Evolutionary conservation across 2,329 filamentous ascomycete species (phyloP).

Genomic region (Fusarium chlamydosporum): DNA sequence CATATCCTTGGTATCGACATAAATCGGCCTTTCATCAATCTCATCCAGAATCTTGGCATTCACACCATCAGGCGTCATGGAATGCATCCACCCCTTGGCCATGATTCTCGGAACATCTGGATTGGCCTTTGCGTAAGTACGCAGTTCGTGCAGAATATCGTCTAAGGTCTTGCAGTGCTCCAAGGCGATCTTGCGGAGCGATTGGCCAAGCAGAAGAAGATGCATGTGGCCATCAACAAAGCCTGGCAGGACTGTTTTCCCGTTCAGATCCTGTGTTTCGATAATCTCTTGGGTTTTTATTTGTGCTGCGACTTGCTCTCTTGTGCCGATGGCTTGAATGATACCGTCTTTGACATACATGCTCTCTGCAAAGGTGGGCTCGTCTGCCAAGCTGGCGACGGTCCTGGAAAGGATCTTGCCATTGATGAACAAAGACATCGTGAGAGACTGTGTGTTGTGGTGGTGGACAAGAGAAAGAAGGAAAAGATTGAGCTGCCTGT

Average conservation of each 20-base stretch:
- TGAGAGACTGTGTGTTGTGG: neutral
- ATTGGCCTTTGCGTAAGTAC: constrained; percentile 61
- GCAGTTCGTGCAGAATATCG: constrained; percentile 65
- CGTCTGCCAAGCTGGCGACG: constrained; percentile 44
- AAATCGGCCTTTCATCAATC: constrained; percentile 68
- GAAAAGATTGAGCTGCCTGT: neutral
- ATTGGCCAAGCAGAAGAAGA: constrained; percentile 67
- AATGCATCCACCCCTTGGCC: constrained; percentile 70
- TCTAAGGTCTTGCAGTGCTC: constrained; percentile 63
- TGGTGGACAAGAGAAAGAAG: neutral
- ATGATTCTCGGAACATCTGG: constrained; percentile 65
- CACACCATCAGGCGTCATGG: constrained; percentile 62
- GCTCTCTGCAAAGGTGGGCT: constrained; percentile 52
- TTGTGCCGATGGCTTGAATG: constrained; percentile 55
- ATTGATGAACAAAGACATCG: constrained; percentile 50
- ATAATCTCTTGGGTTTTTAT: constrained; percentile 11
- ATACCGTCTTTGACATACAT: constrained; percentile 55
- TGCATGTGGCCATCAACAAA: constrained; percentile 73
- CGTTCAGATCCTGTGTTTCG: constrained; percentile 49
- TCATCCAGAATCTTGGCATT: constrained; percentile 63
- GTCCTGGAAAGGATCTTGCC: constrained; percentile 50
- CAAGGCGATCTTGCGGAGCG: constrained; percentile 65
- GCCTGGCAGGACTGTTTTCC: constrained; percentile 63
- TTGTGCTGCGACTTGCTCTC: constrained; percentile 48
- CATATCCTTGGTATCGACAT: constrained; percentile 69